Conservation (phyloP, 1,284 basidiomycete genomes). For the Ustilago tritici region DNA sequence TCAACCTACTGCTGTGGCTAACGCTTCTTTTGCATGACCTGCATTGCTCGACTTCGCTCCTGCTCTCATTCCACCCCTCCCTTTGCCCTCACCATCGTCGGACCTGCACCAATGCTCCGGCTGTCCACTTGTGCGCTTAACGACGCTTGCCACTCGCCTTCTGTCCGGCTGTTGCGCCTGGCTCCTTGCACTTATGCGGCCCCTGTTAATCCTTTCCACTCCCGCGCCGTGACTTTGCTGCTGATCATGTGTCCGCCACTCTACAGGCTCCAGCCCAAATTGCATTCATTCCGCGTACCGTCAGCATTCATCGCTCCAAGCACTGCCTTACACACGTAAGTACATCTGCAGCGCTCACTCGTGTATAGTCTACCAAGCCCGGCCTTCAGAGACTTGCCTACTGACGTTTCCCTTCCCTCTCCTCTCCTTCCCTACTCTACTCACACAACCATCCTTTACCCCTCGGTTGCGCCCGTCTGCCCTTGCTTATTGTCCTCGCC, state of each 20-base stretch:
- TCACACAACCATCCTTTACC: not conserved
- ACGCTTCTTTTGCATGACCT: not conserved
- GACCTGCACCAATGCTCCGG: not conserved
- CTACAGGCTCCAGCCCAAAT: constrained; percentile 18
- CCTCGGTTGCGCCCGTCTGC: not conserved
- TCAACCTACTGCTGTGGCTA: not conserved
- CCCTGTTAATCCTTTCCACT: constrained; percentile 18
- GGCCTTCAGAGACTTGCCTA: not conserved
- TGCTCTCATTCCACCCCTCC: constrained; percentile 1
- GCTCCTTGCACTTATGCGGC: constrained; percentile 17
- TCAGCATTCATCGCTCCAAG: constrained; percentile 12
- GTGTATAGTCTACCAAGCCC: not conserved
- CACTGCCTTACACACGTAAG: constrained; percentile 15
- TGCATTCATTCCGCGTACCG: constrained; percentile 16
- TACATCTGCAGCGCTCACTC: not conserved
- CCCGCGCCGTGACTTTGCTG: constrained; percentile 1
- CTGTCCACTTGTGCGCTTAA: constrained; percentile 31
- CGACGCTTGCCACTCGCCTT: constrained; percentile 4
- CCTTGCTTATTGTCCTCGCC: not conserved
- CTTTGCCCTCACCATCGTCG: not conserved
- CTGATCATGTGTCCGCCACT: not conserved
- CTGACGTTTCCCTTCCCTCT: constrained; percentile 10
- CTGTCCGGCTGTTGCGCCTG: constrained; percentile 18
- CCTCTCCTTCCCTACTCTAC: not conserved
- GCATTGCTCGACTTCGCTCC: constrained; percentile 11